These are phyloP conservation scores for Fusarium clavum DNA, from an alignment of 2,329 filamentous ascomycete genomes.

Conservation along the genomic window DNA sequence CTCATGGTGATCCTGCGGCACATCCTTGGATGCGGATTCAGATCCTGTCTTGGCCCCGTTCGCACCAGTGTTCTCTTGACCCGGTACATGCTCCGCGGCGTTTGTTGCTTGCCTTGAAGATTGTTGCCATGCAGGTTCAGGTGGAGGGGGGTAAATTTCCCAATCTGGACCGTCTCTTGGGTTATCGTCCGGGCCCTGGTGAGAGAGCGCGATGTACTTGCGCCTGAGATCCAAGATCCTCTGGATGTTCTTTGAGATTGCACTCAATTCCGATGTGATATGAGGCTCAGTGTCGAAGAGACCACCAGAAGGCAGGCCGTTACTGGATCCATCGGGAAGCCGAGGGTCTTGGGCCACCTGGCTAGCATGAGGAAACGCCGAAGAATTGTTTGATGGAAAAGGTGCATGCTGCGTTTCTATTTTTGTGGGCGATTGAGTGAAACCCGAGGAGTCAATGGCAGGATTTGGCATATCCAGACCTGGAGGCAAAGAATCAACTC, in stretches of 20 bases:
- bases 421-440: slow-evolving; percentile 27
- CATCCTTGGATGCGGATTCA: slow-evolving; percentile 12
- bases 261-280: slow-evolving; percentile 83
- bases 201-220: slow-evolving; percentile 87
- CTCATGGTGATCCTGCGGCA: slow-evolving; percentile 43
- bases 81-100: slow-evolving; percentile 31
- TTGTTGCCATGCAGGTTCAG: slow-evolving; percentile 83
- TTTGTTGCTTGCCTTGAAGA: slow-evolving; percentile 38
- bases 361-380: slow-evolving; percentile 10
- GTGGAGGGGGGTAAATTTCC: slow-evolving; percentile 91
- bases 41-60: slow-evolving; percentile 26
- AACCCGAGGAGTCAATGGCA: slow-evolving; percentile 25
- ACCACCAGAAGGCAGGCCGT: slow-evolving; percentile 56
- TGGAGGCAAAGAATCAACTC: slow-evolving; percentile 23
- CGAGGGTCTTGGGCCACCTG: slow-evolving; percentile 26
- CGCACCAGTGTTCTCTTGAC: slow-evolving; percentile 33
- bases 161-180: slow-evolving; percentile 86
- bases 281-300: slow-evolving; percentile 78
- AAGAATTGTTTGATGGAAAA: slow-evolving; percentile 16
- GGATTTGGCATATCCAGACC: slow-evolving; percentile 55
- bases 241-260: slow-evolving; percentile 92
- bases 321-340: slow-evolving; percentile 33
- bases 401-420: slow-evolving; percentile 17
- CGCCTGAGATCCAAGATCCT: slow-evolving; percentile 87
- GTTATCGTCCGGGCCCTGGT: slow-evolving; percentile 85